phyloP scores from a whole-genome alignment of 768 basidiomycete genomes.

The Termitomyces sp. region DNA sequence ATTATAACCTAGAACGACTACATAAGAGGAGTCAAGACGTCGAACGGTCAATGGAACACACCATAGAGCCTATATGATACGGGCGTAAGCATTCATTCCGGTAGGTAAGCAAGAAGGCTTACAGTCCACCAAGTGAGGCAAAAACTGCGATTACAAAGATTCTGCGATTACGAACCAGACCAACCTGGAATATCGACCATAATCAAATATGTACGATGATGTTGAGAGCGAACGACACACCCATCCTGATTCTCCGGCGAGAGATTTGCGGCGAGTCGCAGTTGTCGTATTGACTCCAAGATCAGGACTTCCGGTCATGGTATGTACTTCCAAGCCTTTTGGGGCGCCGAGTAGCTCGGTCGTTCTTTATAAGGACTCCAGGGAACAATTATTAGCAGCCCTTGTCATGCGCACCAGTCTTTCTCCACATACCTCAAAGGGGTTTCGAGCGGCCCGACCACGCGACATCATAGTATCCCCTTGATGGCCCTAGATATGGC shows the following conservation, averaged over 20 bases:
- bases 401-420: constrained; percentile 1
- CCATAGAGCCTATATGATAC: constrained; percentile 52
- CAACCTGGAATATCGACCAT: constrained; percentile 32
- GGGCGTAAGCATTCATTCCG: not conserved
- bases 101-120: constrained; percentile 19
- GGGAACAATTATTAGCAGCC: not conserved
- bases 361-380: not conserved
- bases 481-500: not conserved
- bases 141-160: constrained; percentile 68
- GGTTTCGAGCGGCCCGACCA: not conserved
- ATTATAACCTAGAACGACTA: constrained; percentile 46
- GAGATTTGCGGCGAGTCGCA: constrained; percentile 41
- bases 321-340: not conserved
- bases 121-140: constrained; percentile 75
- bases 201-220: not conserved
- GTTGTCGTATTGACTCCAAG: constrained; percentile 24
- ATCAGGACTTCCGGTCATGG: constrained; percentile 42
- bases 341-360: not conserved
- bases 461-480: not conserved
- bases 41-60: constrained; percentile 20
- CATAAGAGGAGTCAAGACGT: not conserved
- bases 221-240: constrained; percentile 25
- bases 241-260: constrained; percentile 66
- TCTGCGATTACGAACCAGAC: constrained; percentile 58
- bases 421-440: not conserved